Evolutionary conservation across 2,329 filamentous ascomycete species (phyloP).

Genomic region (Elsinoe batatas): DNA sequence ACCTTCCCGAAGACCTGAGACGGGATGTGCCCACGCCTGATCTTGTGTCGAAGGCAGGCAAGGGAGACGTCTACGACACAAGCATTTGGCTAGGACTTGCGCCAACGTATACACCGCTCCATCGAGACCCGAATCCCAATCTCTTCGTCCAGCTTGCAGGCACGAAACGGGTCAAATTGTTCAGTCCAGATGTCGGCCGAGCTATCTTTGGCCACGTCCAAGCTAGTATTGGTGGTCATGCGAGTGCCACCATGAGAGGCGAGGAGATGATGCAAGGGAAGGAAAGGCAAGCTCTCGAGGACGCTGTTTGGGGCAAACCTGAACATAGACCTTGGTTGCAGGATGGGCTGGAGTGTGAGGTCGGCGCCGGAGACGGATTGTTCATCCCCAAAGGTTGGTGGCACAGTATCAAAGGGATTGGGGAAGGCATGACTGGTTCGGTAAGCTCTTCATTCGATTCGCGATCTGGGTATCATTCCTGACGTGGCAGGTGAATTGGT

Average conservation of each 20-base stretch:
- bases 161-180: conserved; percentile 61
- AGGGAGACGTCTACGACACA: conserved; percentile 75
- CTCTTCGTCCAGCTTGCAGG: conserved; percentile 75
- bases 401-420: conserved; percentile 66
- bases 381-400: conserved; percentile 81
- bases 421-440: conserved; percentile 48
- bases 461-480: conserved; percentile 2
- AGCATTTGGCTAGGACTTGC: conserved; percentile 83
- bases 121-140: conserved; percentile 91
- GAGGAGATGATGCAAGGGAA: conserved; percentile 84
- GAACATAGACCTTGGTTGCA: conserved; percentile 21
- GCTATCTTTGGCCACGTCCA: conserved; percentile 51
- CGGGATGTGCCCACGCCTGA: conserved; percentile 59
- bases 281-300: conserved; percentile 57
- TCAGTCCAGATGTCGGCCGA: conserved; percentile 54
- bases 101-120: conserved; percentile 81
- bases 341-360: conserved; percentile 39
- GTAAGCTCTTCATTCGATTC: conserved; percentile 32
- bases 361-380: conserved; percentile 59
- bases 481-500: conserved; percentile 57
- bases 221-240: conserved; percentile 28
- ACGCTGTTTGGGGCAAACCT: conserved; percentile 55
- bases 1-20: conserved; percentile 54
- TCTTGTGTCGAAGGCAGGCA: conserved; percentile 53
- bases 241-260: conserved; percentile 51